These are phyloP conservation scores for Capniomyces stellatus DNA, from an alignment of 371 early-diverging fungal species.

Conservation along the genomic window DNA sequence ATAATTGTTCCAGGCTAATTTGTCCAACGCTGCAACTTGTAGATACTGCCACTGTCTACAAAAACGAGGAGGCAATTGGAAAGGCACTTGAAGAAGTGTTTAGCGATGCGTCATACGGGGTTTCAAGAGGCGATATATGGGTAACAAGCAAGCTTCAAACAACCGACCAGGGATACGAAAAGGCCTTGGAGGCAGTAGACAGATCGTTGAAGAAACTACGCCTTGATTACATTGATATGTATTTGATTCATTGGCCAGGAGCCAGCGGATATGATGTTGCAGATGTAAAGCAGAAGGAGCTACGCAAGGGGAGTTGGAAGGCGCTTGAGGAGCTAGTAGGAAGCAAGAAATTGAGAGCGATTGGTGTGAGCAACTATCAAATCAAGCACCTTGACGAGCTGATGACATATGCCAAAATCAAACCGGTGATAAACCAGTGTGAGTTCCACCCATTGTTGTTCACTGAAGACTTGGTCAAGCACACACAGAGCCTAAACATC, in stretches of 20 bases:
- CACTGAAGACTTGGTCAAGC: conserved; percentile 31
- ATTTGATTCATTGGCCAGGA: conserved; percentile 86
- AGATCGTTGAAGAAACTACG: conserved; percentile 38
- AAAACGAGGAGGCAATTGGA: conserved; percentile 74
- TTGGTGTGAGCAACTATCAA: conserved; percentile 76
- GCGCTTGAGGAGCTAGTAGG: conserved; percentile 44
- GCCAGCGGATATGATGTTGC: conserved; percentile 8
- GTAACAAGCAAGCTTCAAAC: conserved; percentile 88
- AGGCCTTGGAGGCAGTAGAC: conserved; percentile 29
- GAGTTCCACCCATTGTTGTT: conserved; percentile 50
- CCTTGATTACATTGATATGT: conserved; percentile 60
- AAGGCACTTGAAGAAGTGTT: conserved; percentile 40
- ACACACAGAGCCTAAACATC: conserved; percentile 34
- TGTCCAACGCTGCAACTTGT: too few relatives aligned
- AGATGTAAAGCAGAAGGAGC: conserved; percentile 23
- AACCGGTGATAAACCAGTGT: conserved; percentile 50
- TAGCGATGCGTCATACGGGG: conserved; percentile 21
- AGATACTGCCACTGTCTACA: conserved; percentile 61
- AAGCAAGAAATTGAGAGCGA: conserved; percentile 34
- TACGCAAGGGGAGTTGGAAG: conserved; percentile 42
- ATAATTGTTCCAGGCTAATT: too few relatives aligned
- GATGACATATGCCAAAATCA: conserved; percentile 25
- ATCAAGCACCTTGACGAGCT: conserved; percentile 37
- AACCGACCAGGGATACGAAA: conserved; percentile 57
- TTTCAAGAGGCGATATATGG: conserved; percentile 71